Evolutionary conservation across 2,329 filamentous ascomycete species (phyloP).

Genomic region (Epichloe festucae): DNA sequence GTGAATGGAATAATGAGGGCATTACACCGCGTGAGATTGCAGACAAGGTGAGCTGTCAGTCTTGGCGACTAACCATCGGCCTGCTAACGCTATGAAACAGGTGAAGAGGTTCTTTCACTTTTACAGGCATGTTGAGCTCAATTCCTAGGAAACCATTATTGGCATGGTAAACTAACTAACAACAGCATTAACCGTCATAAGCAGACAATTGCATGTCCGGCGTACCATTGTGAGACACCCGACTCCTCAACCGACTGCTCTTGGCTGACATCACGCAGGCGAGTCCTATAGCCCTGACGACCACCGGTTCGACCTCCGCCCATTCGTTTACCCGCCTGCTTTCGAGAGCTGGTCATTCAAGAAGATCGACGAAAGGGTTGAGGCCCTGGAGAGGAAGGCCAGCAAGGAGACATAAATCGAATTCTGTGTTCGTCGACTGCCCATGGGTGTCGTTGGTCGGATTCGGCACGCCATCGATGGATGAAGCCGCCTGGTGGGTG

Average conservation of each 20-base stretch:
- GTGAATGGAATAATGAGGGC: constrained; percentile 20
- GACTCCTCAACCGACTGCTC: neutral
- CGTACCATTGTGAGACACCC: neutral
- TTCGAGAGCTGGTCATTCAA: constrained; percentile 25
- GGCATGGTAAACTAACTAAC: too few species aligned
- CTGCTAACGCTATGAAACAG: neutral
- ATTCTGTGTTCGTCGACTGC: neutral
- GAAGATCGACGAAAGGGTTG: constrained; percentile 25
- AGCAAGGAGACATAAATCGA: neutral
- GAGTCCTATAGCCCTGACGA: constrained; percentile 2
- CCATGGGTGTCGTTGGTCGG: too few species aligned
- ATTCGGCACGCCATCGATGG: too few species aligned
- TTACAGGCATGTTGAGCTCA: neutral
- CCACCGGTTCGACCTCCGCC: constrained; percentile 9
- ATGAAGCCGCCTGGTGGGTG: too few species aligned
- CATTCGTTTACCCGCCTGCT: constrained; percentile 18
- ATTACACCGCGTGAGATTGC: constrained; percentile 16
- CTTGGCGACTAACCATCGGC: neutral
- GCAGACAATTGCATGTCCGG: neutral
- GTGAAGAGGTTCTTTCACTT: constrained; percentile 1
- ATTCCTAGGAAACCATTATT: too few species aligned
- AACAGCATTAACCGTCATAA: constrained; percentile 6
- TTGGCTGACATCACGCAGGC: neutral
- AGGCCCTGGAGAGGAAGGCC: constrained; percentile 17
- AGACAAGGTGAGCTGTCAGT: constrained; percentile 9